Evolutionary conservation across 495 filamentous ascomycete genomes (phyloP), one percentile per base, ranked within the genome.

Genomic region (Neurospora discreta): DNA sequence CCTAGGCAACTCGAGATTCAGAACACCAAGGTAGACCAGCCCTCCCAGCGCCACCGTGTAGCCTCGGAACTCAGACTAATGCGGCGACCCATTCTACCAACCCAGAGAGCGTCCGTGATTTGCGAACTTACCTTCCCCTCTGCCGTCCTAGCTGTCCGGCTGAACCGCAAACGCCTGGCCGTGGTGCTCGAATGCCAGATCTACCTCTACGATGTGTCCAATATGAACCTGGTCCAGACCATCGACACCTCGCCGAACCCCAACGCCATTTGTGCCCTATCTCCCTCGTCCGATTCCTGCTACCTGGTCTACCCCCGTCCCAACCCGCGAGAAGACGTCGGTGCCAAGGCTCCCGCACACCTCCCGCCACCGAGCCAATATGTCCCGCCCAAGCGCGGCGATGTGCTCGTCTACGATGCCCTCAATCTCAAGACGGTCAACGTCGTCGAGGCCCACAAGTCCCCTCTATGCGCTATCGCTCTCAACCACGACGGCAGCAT

Each of bases 111-210:
- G 77, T 97, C 95, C 43, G 94, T 95, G 74, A 98, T 99, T 81
- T 98, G 96, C 89, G 95, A 99, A 80, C 90, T 99, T 76, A 99
- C 94, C 20, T 99, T 98, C 78, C 95, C 95, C 1, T 95, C 94
- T 30, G 93, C 93, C 10, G 92, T 99, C 16, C 87, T 99, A 16
- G 93, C 95, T 18, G 93, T 98, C 39, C 90, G 93, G 75, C 83
- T 99, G 76, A 98, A 98, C 79, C 89, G 96, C 44, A 98, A 98
- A 80, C 88, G 95, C 23, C 88, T 99, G 15, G 93, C 94, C 39
- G 94, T 98, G 11, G 90, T 98, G 3, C 84, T 98, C 44, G 95
- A 98, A 78, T 92, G 97, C 71, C 90, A 97, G 78, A 97, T 98
- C 73, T 99, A 97, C 81, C 85, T 99, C 41, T 99, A 99, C 81